Conservation (phyloP, 108 stramenopile genomes). For the Nitzschia sp. region DNA sequence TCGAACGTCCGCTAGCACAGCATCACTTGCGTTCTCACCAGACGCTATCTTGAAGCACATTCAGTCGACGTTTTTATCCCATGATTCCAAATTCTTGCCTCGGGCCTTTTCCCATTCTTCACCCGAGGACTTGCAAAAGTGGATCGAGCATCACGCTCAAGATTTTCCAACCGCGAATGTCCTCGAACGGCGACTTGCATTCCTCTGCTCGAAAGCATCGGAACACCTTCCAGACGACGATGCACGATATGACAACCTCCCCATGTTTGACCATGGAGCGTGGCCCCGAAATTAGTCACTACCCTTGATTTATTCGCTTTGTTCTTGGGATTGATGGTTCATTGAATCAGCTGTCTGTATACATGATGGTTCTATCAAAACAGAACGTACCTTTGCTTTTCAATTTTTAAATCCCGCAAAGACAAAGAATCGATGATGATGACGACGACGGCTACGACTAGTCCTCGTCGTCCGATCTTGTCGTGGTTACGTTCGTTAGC, state of each 20-base stretch:
- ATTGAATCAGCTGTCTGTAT: background rate
- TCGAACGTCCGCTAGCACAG: slow-evolving; percentile 11
- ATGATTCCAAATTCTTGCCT: slow-evolving; percentile 13
- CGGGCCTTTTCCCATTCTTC: slow-evolving; percentile 1
- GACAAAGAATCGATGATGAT: background rate
- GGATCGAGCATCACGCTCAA: slow-evolving; percentile 58
- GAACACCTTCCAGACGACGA: slow-evolving; percentile 30
- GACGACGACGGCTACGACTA: background rate
- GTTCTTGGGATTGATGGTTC: background rate
- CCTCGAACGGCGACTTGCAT: slow-evolving; percentile 69
- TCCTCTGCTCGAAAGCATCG: slow-evolving; percentile 55
- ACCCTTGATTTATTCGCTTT: background rate
- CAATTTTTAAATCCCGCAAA: background rate
- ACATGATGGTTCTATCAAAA: too few species aligned
- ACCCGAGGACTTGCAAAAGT: slow-evolving; percentile 49
- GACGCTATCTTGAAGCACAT: slow-evolving; percentile 49
- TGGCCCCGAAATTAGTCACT: slow-evolving; percentile 60
- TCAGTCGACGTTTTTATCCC: slow-evolving; percentile 45
- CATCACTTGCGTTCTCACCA: slow-evolving; percentile 22
- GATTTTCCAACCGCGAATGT: slow-evolving; percentile 58
- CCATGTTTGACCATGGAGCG: slow-evolving; percentile 86
- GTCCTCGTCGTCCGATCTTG: too few species aligned
- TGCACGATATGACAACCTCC: slow-evolving; percentile 64
- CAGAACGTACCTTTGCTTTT: too few species aligned
- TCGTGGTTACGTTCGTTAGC: too few species aligned